Base-by-base conservation (phyloP, 345 rosid genomes). In the Iberis pinnata region DNA sequence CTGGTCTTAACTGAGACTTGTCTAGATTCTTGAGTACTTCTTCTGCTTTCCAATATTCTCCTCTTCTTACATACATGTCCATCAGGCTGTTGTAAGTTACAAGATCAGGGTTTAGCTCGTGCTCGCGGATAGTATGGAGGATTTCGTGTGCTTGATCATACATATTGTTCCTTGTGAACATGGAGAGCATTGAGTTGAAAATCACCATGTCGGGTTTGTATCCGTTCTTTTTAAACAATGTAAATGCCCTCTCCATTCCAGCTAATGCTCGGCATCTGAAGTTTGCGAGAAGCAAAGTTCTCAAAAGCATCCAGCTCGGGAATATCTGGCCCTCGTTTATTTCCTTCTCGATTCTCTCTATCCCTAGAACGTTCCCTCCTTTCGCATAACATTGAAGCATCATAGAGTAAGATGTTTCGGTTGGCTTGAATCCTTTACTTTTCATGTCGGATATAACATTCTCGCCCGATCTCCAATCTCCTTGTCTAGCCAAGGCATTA, bases 281-380 rank as follows among this genome's bases (percentile, higher is more conserved):
- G 72, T 83, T 56, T 51, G 79, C 77, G 39, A 83, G 86, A 40
- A 89, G 56, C 18, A 89, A 82, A 12, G 95, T 74, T 73, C 95
- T 79, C 67, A 89, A 74, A 45, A 89, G 78, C 76, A 89, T 80
- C 97, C 95, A 86, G 80, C 90, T 89, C 8, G 97, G 90, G 64
- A 73, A 89, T 47, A 89, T 82, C 12, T 50, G 62, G 12, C 97
- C 94, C 9, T 67, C 70, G 9, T 66, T 65, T 39, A 89, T 86
- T 61, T 75, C 82, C 13, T 72, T 68, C 73, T 84, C 95, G 36
- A 84, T 69, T 64, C 55, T 75, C 68, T 73, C 83, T 50, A 89
- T 78, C 49, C 97, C 97, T 43, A 58, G 70, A 41, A 75, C 43
- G 46, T 76, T 76, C 38, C 82, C 76, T 61, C 95, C 85, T 67